phyloP scores from a whole-genome alignment of 2,329 filamentous ascomycete genomes.

The Pseudopithomyces chartarum region DNA sequence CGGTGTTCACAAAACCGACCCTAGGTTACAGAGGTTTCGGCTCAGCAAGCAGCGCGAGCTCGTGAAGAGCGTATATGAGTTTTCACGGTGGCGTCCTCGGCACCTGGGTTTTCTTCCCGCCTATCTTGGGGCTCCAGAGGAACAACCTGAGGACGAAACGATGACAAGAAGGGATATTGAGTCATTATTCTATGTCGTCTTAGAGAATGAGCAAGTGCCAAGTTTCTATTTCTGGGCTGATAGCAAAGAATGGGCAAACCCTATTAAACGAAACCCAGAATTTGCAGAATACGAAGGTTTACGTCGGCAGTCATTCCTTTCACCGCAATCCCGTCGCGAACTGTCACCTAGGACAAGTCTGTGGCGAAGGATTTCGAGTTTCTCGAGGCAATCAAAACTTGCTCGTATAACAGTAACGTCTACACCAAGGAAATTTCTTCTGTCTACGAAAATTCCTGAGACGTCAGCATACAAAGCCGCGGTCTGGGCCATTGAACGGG shows the following conservation, averaged over 20 bases:
- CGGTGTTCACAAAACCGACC: conserved; percentile 7
- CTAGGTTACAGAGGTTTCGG: neutral
- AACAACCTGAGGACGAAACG: neutral
- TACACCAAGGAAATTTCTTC: conserved; percentile 9
- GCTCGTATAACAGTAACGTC: conserved; percentile 13
- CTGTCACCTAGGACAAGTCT: neutral
- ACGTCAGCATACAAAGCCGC: conserved; percentile 10
- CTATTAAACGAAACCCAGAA: conserved; percentile 22
- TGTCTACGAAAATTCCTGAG: neutral
- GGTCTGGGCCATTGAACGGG: conserved; percentile 20
- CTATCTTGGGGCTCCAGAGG: conserved; percentile 24
- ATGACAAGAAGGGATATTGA: conserved; percentile 10
- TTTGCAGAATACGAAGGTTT: conserved; percentile 8
- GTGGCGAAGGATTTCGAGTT: neutral
- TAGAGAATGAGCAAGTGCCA: conserved; percentile 33
- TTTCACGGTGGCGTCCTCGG: conserved; percentile 23
- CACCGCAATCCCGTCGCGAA: neutral
- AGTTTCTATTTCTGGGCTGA: conserved; percentile 40
- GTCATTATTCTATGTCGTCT: conserved; percentile 35
- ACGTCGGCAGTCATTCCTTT: neutral
- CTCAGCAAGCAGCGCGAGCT: conserved; percentile 17
- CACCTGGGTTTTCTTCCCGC: conserved; percentile 31
- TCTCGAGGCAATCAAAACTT: neutral
- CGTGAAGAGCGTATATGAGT: conserved; percentile 25
- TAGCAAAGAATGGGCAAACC: conserved; percentile 27